These are phyloP conservation scores for Saccharata proteae DNA, from an alignment of 2,329 filamentous ascomycete species.

Conservation along the genomic window DNA sequence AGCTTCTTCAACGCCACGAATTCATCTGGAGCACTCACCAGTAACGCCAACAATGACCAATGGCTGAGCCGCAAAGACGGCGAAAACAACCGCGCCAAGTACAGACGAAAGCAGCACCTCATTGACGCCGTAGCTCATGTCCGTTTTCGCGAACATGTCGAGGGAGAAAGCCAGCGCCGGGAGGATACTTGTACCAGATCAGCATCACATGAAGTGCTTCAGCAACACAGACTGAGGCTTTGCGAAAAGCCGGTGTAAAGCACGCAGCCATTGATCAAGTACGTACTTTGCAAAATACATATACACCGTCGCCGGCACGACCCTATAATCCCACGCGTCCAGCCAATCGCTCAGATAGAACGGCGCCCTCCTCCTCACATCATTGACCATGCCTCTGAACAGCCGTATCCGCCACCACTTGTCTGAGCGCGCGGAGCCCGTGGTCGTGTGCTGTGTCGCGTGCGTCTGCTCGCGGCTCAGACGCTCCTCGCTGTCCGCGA, in stretches of 20 bases:
- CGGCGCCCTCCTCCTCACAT: conserved; percentile 60
- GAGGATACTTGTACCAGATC: conserved; percentile 51
- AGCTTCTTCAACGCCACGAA: conserved; percentile 6
- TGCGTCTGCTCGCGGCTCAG: conserved; percentile 13
- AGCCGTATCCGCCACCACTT: conserved; percentile 63
- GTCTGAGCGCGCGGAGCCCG: conserved; percentile 12
- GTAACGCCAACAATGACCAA: conserved; percentile 86
- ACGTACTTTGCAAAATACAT: conserved; percentile 91
- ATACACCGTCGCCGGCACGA: conserved; percentile 75
- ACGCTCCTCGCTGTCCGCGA: conserved; percentile 7
- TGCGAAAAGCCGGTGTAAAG: no score
- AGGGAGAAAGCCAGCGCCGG: conserved; percentile 80
- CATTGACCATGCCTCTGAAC: conserved; percentile 70
- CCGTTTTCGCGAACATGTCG: conserved; percentile 85
- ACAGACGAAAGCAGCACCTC: conserved; percentile 82
- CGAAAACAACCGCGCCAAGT: conserved; percentile 69
- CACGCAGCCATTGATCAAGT: no score
- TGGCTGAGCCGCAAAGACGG: conserved; percentile 68
- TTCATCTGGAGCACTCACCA: conserved; percentile 30
- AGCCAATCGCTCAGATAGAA: conserved; percentile 74
- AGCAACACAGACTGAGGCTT: neutral
- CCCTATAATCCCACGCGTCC: conserved; percentile 84
- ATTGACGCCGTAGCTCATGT: conserved; percentile 77
- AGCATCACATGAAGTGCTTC: conserved; percentile 5
- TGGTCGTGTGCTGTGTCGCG: conserved; percentile 10